Base-by-base conservation (phyloP, 805 yeast species). In the Candida nemodendra region DNA sequence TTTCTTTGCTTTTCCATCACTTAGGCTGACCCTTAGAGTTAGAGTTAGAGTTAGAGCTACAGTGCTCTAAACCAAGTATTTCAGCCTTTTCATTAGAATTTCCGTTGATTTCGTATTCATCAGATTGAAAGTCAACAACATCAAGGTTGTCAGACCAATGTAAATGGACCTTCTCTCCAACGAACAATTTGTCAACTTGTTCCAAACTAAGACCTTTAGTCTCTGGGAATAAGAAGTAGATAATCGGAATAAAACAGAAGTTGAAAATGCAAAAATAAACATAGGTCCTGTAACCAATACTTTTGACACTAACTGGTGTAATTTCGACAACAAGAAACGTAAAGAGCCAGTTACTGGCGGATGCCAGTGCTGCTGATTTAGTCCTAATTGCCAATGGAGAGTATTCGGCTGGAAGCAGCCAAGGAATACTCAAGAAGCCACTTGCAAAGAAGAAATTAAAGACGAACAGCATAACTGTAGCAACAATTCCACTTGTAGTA, bases 381-480 rank as follows among this genome's bases (percentile, higher is more conserved):
- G 83, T 82, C 52, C 89, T 76, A 39, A 80, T 74, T 57, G 81
- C 74, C 39, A 83, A 74, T 42, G 89, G 84, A 66, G 74, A 84
- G 32, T 71, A 64, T 48, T 76, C 81, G 27, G 77, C 49, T 68
- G 54, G 65, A 54, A 49, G 71, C 67, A 34, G 72, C 84, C 49
- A 45, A 9, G 49, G 49, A 34, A 83, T 85, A 81, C 30, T 75
- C 75, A 38, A 72, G 71, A 36, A 88, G 84, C 59, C 89, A 7
- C 82, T 69, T 4, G 90, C 91, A 61, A 82, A 82, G 47, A 78
- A 78, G 27, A 82, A 79, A 47, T 84, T 84, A 59, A 79, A 84
- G 45, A 74, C 45, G 59, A 78, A 76, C 4, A 69, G 61, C 50
- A 74, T 72, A 15, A 78, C 78, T 51, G 78, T 70, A 52, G 74